Percentiles rank a stretch among this genome's conserved stretches.
Evolutionary conservation across 2,329 filamentous ascomycete species (phyloP).

Genomic region (Sporothrix schenckii): DNA sequence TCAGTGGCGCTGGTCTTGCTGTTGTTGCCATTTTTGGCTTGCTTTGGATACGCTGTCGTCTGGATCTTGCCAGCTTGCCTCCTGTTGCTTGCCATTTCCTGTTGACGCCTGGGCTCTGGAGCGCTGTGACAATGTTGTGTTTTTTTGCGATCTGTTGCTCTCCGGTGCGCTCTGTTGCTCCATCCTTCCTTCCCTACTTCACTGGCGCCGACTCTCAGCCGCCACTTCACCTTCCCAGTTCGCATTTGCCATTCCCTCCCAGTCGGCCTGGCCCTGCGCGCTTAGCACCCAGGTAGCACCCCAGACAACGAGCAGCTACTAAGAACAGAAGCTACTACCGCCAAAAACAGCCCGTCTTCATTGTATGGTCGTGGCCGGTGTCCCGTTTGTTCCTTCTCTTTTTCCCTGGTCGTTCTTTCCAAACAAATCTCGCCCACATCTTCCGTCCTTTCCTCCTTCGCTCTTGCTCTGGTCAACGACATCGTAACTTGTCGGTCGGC

Average conservation of each 20-base stretch:
- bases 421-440: slow-evolving; percentile 12
- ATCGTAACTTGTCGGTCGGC: not conserved
- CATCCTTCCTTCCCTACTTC: slow-evolving; percentile 23
- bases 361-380: slow-evolving; percentile 6
- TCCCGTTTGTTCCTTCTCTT: slow-evolving; percentile 26
- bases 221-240: not conserved
- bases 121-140: not conserved
- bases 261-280: slow-evolving; percentile 23
- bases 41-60: not conserved
- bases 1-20: not conserved
- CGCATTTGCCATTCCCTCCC: not conserved
- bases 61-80: slow-evolving; percentile 1
- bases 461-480: not conserved
- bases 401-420: slow-evolving; percentile 19
- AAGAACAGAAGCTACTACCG: slow-evolving; percentile 24
- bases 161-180: slow-evolving; percentile 11
- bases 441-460: not conserved
- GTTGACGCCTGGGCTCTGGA: slow-evolving; percentile 2
- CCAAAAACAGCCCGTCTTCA: slow-evolving; percentile 15
- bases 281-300: slow-evolving; percentile 29
- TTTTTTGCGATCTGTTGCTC: not conserved
- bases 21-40: slow-evolving; percentile 3
- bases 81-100: slow-evolving; percentile 20
- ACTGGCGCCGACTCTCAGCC: slow-evolving; percentile 5
- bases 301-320: slow-evolving; percentile 23